Base-by-base conservation (phyloP, 2,329 filamentous ascomycete genomes). In the Alternaria postmessia region DNA sequence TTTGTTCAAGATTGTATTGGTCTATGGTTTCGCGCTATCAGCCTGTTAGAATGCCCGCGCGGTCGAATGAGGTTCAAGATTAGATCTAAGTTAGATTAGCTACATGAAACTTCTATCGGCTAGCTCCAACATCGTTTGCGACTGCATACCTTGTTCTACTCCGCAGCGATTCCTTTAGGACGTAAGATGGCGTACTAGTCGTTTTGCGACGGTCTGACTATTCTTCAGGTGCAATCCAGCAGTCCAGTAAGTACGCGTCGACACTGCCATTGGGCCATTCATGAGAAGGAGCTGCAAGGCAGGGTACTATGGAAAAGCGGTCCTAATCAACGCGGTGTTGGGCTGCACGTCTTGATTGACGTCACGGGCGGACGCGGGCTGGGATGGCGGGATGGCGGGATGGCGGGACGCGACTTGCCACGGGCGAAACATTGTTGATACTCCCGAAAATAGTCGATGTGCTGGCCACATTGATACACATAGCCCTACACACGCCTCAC, bases 281-380 rank as follows among this genome's bases (percentile, higher is more conserved):
- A n/a, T 42, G 18, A 22, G 20, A 42, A 11, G 9, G 22, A n/a
- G 30, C 16, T 36, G 16, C 46, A 48, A 24, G 7, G 12, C 24
- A n/a, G 26, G 26, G 20, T 46, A 36, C 54, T 51, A 51, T 57
- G 47, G 41, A 41, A 20, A 20, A 12, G 28, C 55, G 52, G 30
- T 46, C 38, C 32, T 52, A 56, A 51, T 52, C 24, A 24, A 48
- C 39, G 39, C 49, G 49, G 49, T 34, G 54, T 62, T 24, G 46
- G 51, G 59, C 47, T 54, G 55, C 59, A 48, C 39, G n/a, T 28
- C n/a, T 59, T 54, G 32, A 62, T 62, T 59, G 58, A 62, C 51
- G 55, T 62, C 59, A 59, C 51, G 22, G 32, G 32, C 20, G 39
- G 39, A 20, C 39, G 39, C 20, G 39, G 18, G 18, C 18, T 20